These are phyloP conservation scores for Alternaria consortialis DNA, from an alignment of 2,329 filamentous ascomycete species.

Conservation along the genomic window DNA sequence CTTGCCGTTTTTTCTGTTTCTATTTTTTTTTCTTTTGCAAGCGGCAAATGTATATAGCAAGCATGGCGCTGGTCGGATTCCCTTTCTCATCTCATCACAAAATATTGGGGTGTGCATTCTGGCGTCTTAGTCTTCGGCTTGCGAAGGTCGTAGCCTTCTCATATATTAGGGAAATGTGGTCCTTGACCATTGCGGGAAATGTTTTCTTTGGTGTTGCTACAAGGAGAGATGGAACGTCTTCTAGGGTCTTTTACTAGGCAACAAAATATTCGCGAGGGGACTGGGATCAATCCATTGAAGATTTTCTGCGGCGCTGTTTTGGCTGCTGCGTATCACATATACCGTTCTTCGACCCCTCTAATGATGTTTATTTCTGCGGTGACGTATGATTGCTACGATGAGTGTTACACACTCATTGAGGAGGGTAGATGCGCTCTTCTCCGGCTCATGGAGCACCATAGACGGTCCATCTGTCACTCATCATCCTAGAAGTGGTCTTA, in stretches of 20 bases:
- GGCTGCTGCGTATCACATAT: not conserved
- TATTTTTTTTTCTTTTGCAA: not conserved
- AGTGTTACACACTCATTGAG: not conserved
- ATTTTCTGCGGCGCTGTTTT: not conserved
- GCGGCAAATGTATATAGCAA: conserved; percentile 6
- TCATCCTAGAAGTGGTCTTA: not conserved
- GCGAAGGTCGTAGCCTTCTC: not conserved
- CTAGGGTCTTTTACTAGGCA: not conserved
- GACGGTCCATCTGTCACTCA: not conserved
- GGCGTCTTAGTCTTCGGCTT: not conserved
- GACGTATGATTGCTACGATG: not conserved
- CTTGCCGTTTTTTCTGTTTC: not conserved
- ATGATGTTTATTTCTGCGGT: not conserved
- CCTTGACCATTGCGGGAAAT: not conserved
- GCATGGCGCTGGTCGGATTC: conserved; percentile 7
- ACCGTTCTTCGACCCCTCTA: not conserved
- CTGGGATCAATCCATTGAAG: not conserved
- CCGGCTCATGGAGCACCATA: not conserved
- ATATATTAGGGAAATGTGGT: not conserved
- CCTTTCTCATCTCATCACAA: not conserved
- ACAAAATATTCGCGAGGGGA: not conserved
- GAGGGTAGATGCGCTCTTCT: not conserved
- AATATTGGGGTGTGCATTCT: conserved; percentile 1
- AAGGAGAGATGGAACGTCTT: not conserved
- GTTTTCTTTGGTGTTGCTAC: not conserved